Percentiles rank a stretch among this genome's conserved stretches.
These are phyloP conservation scores for Calonectria pteridis DNA, from an alignment of 2,329 filamentous ascomycete genomes.

Conservation along the genomic window DNA sequence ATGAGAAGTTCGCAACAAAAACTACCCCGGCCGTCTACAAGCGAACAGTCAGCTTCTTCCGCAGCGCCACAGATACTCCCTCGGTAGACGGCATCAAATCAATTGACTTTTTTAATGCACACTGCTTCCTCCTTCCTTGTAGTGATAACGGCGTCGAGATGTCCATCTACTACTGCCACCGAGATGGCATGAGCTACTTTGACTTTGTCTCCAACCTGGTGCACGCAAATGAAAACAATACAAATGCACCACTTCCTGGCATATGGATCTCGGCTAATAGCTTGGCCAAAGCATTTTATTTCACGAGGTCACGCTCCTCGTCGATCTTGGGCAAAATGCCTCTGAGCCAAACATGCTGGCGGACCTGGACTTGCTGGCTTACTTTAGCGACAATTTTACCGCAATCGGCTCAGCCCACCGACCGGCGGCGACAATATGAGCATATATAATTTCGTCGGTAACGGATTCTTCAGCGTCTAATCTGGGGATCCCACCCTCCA, in stretches of 20 bases:
- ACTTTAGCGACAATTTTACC: not conserved
- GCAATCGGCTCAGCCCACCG: not conserved
- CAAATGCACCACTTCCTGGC: not conserved
- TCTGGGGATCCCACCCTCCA: too few relatives aligned
- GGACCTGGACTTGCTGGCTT: not conserved
- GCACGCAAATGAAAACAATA: not conserved
- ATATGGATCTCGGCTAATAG: not conserved
- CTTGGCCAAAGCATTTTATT: not conserved
- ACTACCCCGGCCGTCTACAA: too few relatives aligned
- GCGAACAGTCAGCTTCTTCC: too few relatives aligned
- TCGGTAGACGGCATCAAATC: too few relatives aligned
- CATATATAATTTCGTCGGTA: not conserved
- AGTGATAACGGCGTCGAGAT: too few relatives aligned
- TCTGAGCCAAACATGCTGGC: not conserved
- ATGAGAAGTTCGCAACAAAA: too few relatives aligned
- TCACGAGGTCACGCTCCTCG: not conserved
- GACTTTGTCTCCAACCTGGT: not conserved
- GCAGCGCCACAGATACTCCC: too few relatives aligned
- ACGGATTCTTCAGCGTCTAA: not conserved
- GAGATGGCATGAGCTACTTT: not conserved
- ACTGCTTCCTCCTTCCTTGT: too few relatives aligned
- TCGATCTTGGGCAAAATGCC: not conserved
- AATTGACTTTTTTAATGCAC: too few relatives aligned
- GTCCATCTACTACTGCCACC: too few relatives aligned
- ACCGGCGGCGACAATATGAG: not conserved